Conservation (phyloP, 1,284 basidiomycete species). For the Cerrena zonata region DNA sequence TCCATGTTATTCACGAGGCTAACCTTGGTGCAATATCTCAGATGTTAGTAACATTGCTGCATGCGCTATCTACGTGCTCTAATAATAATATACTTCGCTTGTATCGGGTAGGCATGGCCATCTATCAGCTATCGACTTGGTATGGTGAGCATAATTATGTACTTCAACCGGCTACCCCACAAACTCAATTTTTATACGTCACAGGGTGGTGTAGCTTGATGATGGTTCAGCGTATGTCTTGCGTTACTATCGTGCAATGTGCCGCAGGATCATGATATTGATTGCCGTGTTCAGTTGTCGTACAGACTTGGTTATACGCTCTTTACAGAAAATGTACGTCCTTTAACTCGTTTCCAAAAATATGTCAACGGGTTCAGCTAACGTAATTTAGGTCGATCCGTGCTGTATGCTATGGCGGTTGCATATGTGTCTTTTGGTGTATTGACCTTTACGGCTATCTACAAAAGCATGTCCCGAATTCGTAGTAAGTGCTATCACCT, state of each 20-base stretch:
- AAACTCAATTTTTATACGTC: too few species aligned
- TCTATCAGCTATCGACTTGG: conserved; percentile 9
- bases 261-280: background rate
- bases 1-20: conserved; percentile 1
- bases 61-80: too few species aligned
- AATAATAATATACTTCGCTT: too few species aligned
- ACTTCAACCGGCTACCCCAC: too few species aligned
- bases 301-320: conserved; percentile 16
- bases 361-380: background rate
- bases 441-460: background rate
- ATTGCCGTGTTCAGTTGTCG: conserved; percentile 7
- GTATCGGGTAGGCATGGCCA: conserved; percentile 12
- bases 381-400: background rate
- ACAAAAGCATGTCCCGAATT: conserved; percentile 6
- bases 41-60: too few species aligned
- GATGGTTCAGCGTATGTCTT: conserved; percentile 14
- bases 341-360: background rate
- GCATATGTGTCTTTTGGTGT: background rate
- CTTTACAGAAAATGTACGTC: conserved; percentile 10
- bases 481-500: conserved; percentile 1
- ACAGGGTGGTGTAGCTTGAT: conserved; percentile 14
- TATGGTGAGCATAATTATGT: conserved; percentile 9
- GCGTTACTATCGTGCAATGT: background rate
- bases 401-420: background rate
- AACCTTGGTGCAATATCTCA: background rate